Conservation (phyloP, 139 green algal genomes). For the Prasinococcaceae sp. region DNA sequence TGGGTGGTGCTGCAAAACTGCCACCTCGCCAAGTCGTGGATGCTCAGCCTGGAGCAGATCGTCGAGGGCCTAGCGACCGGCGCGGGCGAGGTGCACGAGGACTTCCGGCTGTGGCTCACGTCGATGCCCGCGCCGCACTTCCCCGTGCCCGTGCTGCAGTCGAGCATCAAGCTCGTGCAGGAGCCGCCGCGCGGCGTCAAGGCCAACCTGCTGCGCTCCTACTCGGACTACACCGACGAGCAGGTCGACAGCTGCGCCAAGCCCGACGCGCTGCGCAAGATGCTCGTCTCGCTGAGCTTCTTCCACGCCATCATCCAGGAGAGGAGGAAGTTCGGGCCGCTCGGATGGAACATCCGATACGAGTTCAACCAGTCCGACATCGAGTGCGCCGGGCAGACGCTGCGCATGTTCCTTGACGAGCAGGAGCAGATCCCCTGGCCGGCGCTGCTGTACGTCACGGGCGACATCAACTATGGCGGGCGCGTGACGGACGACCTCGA, state of each 20-base stretch:
- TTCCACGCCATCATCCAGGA: constrained; percentile 72
- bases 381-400: constrained; percentile 54
- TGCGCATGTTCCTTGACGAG: constrained; percentile 58
- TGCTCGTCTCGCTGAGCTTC: constrained; percentile 48
- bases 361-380: constrained; percentile 70
- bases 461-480: constrained; percentile 78
- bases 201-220: constrained; percentile 54
- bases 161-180: constrained; percentile 54
- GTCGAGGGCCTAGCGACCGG: constrained; percentile 25
- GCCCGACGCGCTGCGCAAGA: constrained; percentile 35
- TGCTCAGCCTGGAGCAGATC: constrained; percentile 34
- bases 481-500: constrained; percentile 77
- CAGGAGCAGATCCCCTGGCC: constrained; percentile 49
- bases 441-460: constrained; percentile 66
- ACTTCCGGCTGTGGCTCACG: constrained; percentile 73
- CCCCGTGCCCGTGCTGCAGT: constrained; percentile 58
- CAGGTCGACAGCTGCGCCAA: constrained; percentile 30
- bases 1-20: constrained; percentile 85
- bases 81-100: constrained; percentile 30
- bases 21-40: constrained; percentile 66
- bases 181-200: constrained; percentile 67
- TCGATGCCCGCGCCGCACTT: constrained; percentile 54
- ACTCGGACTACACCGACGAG: constrained; percentile 37
- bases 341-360: constrained; percentile 82
- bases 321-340: constrained; percentile 67